These are phyloP conservation scores for Pelargonium fulgidum DNA, from an alignment of 441 rosid species.

Conservation along the genomic window DNA sequence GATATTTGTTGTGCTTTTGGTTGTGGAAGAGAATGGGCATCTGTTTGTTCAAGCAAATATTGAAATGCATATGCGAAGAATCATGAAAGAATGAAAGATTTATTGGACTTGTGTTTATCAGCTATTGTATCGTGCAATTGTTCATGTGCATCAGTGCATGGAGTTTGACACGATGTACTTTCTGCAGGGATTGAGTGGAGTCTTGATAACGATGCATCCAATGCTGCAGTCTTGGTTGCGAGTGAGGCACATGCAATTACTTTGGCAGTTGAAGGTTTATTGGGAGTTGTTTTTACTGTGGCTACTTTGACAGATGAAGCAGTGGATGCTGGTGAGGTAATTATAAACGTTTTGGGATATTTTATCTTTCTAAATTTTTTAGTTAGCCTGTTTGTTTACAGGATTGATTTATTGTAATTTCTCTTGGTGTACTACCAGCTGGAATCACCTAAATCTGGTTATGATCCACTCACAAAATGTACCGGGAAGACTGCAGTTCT, in stretches of 20 bases:
- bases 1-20: background rate
- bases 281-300: constrained; percentile 93
- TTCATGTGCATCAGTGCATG: constrained; percentile 9
- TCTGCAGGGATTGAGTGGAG: constrained; percentile 96
- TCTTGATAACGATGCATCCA: constrained; percentile 97
- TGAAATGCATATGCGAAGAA: constrained; percentile 1
- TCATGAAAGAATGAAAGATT: background rate
- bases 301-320: constrained; percentile 99
- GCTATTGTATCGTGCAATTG: constrained; percentile 12
- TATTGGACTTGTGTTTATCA: constrained; percentile 12
- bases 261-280: constrained; percentile 94
- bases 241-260: constrained; percentile 99
- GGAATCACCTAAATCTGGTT: constrained; percentile 83
- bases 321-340: constrained; percentile 90
- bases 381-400: constrained; percentile 14
- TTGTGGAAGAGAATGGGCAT: background rate
- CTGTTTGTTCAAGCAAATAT: constrained; percentile 1
- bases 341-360: constrained; percentile 18
- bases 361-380: constrained; percentile 15
- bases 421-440: constrained; percentile 45
- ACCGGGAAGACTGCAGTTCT: constrained; percentile 73
- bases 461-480: constrained; percentile 48
- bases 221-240: constrained; percentile 94
- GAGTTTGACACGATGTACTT: constrained; percentile 21
- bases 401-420: constrained; percentile 19